These are phyloP conservation scores for Boletus tomentosulus DNA, from an alignment of 768 basidiomycete species.

Conservation along the genomic window DNA sequence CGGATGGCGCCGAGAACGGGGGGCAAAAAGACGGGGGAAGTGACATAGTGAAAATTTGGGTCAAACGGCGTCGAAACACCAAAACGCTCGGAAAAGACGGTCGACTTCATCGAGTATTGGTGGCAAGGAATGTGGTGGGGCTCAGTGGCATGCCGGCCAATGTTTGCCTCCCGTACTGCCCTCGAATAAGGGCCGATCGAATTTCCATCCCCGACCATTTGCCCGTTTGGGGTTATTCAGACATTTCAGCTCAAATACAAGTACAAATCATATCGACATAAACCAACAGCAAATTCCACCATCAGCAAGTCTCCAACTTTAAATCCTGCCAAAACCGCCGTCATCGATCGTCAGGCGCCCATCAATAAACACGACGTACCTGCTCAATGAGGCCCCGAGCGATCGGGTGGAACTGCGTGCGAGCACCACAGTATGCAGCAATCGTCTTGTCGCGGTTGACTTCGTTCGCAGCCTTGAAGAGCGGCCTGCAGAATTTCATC, in stretches of 20 bases:
- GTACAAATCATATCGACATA: too few species aligned
- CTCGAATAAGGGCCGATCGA: background rate
- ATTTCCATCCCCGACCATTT: background rate
- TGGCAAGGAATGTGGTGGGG: background rate
- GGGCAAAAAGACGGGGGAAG: conserved; percentile 43
- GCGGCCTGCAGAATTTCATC: conserved; percentile 54
- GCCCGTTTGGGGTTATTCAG: too few species aligned
- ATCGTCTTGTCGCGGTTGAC: conserved; percentile 35
- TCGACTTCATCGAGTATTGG: background rate
- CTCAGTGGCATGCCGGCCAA: too few species aligned
- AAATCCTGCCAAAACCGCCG: background rate
- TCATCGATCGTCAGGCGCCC: background rate
- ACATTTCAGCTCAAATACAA: too few species aligned
- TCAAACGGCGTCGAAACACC: conserved; percentile 43
- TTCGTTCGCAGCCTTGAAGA: conserved; percentile 38
- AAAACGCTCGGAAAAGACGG: conserved; percentile 17
- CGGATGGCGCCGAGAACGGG: conserved; percentile 42
- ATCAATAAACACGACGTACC: conserved; percentile 27
- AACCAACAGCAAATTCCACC: too few species aligned
- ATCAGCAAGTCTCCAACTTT: background rate
- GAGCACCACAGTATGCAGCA: conserved; percentile 32
- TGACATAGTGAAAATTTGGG: conserved; percentile 34
- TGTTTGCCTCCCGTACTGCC: background rate
- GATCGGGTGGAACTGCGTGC: conserved; percentile 46
- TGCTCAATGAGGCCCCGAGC: conserved; percentile 47